Evolutionary conservation across 139 green algal species (phyloP).

Genomic region (Trebouxia sp.): DNA sequence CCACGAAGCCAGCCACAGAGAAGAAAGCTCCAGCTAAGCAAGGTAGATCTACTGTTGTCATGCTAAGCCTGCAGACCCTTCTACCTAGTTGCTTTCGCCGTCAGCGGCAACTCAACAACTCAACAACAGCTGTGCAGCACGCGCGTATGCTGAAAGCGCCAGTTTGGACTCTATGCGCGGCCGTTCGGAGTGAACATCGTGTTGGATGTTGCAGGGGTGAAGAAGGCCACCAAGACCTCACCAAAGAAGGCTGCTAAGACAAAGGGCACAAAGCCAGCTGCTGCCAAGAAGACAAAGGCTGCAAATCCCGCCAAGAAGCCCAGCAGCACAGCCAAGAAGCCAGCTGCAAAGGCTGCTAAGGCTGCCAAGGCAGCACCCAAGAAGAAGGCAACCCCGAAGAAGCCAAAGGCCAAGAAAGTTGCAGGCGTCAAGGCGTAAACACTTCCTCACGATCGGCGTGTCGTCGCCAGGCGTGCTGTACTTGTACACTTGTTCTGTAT

Average conservation of each 20-base stretch:
- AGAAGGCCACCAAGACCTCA: conserved; percentile 14
- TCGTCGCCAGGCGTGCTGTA: no score
- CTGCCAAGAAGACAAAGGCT: conserved; percentile 31
- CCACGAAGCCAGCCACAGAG: conserved; percentile 29
- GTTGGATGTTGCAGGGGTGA: conserved; percentile 11
- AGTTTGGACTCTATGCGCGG: neutral
- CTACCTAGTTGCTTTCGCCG: neutral
- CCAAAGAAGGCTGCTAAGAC: conserved; percentile 35
- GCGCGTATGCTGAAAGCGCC: no score
- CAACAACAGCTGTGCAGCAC: no score
- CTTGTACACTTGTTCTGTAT: no score
- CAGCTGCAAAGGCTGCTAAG: conserved; percentile 33
- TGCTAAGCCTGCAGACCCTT: neutral
- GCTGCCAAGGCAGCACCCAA: neutral
- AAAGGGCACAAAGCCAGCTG: conserved; percentile 23
- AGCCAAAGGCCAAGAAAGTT: neutral
- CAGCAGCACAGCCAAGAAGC: conserved; percentile 41
- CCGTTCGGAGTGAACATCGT: neutral
- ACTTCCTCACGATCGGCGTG: no score
- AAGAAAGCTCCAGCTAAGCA: conserved; percentile 12
- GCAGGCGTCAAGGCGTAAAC: neutral
- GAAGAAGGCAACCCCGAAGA: conserved; percentile 7
- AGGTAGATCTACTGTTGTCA: conserved; percentile 4
- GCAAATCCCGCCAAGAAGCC: neutral
- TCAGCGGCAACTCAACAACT: no score